These are phyloP conservation scores for Penicillium sp. DNA, from an alignment of 2,329 filamentous ascomycete species.

Conservation along the genomic window DNA sequence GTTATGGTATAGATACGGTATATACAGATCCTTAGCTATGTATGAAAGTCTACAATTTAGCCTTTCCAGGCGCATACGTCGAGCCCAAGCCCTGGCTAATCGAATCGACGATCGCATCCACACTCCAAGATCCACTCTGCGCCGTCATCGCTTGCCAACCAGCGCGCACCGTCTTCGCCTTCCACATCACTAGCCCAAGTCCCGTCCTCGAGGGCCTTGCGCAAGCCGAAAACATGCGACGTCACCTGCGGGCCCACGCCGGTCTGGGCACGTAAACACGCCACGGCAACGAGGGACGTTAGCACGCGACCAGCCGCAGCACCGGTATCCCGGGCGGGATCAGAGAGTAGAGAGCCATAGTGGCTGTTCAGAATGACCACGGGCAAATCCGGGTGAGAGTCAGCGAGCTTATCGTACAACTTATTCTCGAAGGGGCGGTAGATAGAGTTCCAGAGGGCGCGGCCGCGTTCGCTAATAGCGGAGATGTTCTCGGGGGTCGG, in stretches of 20 bases:
- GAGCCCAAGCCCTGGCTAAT: conserved; percentile 47
- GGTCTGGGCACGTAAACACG: conserved; percentile 70
- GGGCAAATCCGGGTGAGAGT: conserved; percentile 74
- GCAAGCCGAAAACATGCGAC: conserved; percentile 73
- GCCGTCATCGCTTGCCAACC: conserved; percentile 62
- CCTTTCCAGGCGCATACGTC: conserved; percentile 52
- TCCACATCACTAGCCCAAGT: conserved; percentile 28
- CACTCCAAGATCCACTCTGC: conserved; percentile 58
- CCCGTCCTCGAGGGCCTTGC: conserved; percentile 69
- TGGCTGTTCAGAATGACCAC: conserved; percentile 71
- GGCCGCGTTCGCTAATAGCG: conserved; percentile 54
- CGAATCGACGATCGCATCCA: conserved; percentile 56
- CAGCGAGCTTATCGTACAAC: conserved; percentile 63
- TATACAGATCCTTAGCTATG: neutral
- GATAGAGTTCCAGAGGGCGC: conserved; percentile 66
- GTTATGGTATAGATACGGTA: neutral
- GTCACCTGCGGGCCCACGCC: conserved; percentile 78
- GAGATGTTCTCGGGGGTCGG: conserved; percentile 52
- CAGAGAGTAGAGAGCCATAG: conserved; percentile 68
- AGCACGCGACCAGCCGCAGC: conserved; percentile 61
- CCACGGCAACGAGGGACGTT: conserved; percentile 67
- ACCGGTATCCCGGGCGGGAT: conserved; percentile 49
- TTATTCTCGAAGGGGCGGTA: conserved; percentile 71
- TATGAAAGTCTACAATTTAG: conserved; percentile 25
- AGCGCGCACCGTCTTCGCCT: conserved; percentile 51